These are phyloP conservation scores for Stevia rebaudiana DNA, from an alignment of 140 eudicot species.

Conservation along the genomic window DNA sequence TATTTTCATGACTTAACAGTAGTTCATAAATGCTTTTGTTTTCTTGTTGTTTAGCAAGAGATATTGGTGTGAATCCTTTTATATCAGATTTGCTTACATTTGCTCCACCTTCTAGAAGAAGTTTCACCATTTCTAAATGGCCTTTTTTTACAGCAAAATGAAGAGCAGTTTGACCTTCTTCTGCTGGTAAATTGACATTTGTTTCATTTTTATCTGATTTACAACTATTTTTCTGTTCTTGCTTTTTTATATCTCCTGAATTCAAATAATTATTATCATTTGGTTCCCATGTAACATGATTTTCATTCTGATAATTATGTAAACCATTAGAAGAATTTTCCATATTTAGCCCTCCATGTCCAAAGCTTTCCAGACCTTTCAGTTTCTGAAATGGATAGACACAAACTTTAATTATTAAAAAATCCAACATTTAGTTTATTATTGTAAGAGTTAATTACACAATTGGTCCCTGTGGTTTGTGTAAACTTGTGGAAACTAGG, in stretches of 20 bases:
- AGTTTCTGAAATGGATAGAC: constrained; percentile 42
- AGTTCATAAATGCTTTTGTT: constrained; percentile 40
- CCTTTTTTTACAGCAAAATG: constrained; percentile 51
- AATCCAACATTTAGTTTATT: neutral
- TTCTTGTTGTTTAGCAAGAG: constrained; percentile 43
- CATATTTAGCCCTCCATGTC: constrained; percentile 27
- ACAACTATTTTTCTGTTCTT: constrained; percentile 16
- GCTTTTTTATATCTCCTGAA: constrained; percentile 20
- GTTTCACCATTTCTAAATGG: constrained; percentile 45
- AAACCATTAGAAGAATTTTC: constrained; percentile 25
- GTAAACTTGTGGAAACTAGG: no score
- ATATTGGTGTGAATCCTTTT: constrained; percentile 47
- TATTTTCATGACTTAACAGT: constrained; percentile 26
- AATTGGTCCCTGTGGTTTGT: no score
- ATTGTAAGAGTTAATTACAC: no score
- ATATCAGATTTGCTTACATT: constrained; percentile 42
- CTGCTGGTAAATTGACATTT: constrained; percentile 37
- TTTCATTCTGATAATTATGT: constrained; percentile 23
- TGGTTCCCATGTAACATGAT: constrained; percentile 29
- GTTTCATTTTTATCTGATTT: constrained; percentile 15
- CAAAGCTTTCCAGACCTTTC: constrained; percentile 45
- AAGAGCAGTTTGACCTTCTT: constrained; percentile 48
- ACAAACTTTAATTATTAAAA: constrained; percentile 3
- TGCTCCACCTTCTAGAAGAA: constrained; percentile 52
- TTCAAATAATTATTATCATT: constrained; percentile 14